Evolutionary conservation across 768 basidiomycete species (phyloP).

Genomic region (Dictyophora rubrovolvata): DNA sequence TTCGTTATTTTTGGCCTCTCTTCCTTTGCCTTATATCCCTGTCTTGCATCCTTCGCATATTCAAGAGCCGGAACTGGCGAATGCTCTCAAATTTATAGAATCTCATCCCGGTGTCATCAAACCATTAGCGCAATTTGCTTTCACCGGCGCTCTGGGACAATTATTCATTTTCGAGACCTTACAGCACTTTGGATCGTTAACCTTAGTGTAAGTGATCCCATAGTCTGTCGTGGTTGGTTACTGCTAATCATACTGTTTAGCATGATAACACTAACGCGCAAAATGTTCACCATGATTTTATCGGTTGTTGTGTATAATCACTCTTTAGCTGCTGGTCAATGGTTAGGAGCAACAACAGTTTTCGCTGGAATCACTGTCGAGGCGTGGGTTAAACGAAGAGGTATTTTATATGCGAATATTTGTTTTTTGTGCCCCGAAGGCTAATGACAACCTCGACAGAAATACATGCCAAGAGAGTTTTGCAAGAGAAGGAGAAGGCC

Average conservation of each 20-base stretch:
- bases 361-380: conserved; percentile 95
- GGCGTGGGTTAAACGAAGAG: conserved; percentile 83
- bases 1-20: conserved; percentile 55
- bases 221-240: not conserved
- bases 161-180: conserved; percentile 96
- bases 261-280: conserved; percentile 91
- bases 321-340: conserved; percentile 73
- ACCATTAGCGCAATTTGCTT: conserved; percentile 74
- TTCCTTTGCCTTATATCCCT: conserved; percentile 74
- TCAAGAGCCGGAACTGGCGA: conserved; percentile 51
- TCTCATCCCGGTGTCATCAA: conserved; percentile 63
- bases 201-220: conserved; percentile 58
- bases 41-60: conserved; percentile 62
- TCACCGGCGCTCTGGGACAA: conserved; percentile 91
- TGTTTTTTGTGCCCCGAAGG: not conserved
- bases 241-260: conserved; percentile 27
- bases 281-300: conserved; percentile 95
- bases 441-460: conserved; percentile 32
- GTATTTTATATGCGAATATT: conserved; percentile 26
- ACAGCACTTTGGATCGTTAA: conserved; percentile 83
- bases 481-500: conserved; percentile 77
- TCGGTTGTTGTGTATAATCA: conserved; percentile 92
- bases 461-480: conserved; percentile 68
- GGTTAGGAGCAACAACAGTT: conserved; percentile 85
- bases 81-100: conserved; percentile 63